These are phyloP conservation scores for Saccharomyces hybrid DNA, from an alignment of 1,139 yeast species.

Conservation along the genomic window DNA sequence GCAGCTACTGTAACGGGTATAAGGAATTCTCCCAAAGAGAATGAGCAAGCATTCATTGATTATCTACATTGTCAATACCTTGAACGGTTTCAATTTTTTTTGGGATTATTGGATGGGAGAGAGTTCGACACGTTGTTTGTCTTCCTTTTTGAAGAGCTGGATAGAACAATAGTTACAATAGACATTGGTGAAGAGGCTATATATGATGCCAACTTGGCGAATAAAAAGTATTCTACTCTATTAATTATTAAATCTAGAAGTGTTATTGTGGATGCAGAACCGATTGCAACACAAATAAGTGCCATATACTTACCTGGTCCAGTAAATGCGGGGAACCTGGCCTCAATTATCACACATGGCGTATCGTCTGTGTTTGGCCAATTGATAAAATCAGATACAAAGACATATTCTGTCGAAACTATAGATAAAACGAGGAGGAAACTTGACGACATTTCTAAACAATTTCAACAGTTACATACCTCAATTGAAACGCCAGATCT, in stretches of 20 bases:
- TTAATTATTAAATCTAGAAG: slow-evolving; percentile 12
- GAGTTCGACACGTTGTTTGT: not conserved
- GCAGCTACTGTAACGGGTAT: not conserved
- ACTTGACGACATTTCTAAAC: slow-evolving; percentile 59
- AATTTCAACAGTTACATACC: slow-evolving; percentile 64
- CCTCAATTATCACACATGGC: slow-evolving; percentile 49
- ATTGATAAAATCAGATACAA: slow-evolving; percentile 22
- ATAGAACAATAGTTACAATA: not conserved
- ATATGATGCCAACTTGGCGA: not conserved
- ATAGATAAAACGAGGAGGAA: slow-evolving; percentile 49
- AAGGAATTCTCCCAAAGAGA: not conserved
- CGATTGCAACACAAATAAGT: slow-evolving; percentile 23
- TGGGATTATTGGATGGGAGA: not conserved
- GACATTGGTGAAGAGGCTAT: not conserved
- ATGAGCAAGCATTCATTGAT: not conserved
- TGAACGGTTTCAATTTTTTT: not conserved
- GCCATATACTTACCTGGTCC: slow-evolving; percentile 12
- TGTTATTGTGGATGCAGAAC: slow-evolving; percentile 6
- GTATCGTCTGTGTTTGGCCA: slow-evolving; percentile 48
- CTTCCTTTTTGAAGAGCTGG: not conserved
- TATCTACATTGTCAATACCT: not conserved
- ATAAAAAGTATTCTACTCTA: slow-evolving; percentile 1
- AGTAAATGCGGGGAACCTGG: slow-evolving; percentile 44
- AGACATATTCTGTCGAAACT: slow-evolving; percentile 30
- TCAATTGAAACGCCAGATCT: slow-evolving; percentile 64